Conservation (phyloP, 2,329 filamentous ascomycete species). For the Botryotinia convoluta region DNA sequence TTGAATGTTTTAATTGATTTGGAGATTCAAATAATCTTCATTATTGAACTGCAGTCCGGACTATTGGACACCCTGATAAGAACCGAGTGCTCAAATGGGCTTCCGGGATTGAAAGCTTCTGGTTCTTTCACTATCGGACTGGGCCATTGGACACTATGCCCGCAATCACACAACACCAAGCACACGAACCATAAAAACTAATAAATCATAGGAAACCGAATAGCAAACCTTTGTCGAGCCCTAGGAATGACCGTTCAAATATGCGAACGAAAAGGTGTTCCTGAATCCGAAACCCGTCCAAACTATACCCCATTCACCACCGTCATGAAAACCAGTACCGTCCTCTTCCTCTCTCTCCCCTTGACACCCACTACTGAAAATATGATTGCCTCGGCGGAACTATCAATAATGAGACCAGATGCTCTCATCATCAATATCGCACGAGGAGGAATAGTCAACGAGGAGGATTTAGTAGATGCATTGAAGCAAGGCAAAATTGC, state of each 20-base stretch:
- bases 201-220: neutral
- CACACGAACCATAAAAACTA: neutral
- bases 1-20: no score
- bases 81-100: neutral
- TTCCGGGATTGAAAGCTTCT: neutral
- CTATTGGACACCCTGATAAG: no score
- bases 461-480: constrained; percentile 35
- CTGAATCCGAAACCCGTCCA: constrained; percentile 14
- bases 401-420: constrained; percentile 30
- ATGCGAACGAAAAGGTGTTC: constrained; percentile 26
- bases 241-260: constrained; percentile 31
- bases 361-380: constrained; percentile 30
- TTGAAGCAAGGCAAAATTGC: constrained; percentile 33
- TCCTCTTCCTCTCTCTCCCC: constrained; percentile 30
- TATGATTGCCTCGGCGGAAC: constrained; percentile 31
- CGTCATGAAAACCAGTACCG: constrained; percentile 25
- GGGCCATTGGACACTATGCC: neutral
- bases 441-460: constrained; percentile 37
- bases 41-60: no score
- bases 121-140: neutral
- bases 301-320: constrained; percentile 28
- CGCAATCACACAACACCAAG: neutral
- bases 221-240: constrained; percentile 19
- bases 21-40: no score
- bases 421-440: constrained; percentile 37